Evolutionary conservation across 1,284 basidiomycete genomes (phyloP), one percentile per base, ranked within the genome.

Genomic region (Leccinum cinnamomeum): DNA sequence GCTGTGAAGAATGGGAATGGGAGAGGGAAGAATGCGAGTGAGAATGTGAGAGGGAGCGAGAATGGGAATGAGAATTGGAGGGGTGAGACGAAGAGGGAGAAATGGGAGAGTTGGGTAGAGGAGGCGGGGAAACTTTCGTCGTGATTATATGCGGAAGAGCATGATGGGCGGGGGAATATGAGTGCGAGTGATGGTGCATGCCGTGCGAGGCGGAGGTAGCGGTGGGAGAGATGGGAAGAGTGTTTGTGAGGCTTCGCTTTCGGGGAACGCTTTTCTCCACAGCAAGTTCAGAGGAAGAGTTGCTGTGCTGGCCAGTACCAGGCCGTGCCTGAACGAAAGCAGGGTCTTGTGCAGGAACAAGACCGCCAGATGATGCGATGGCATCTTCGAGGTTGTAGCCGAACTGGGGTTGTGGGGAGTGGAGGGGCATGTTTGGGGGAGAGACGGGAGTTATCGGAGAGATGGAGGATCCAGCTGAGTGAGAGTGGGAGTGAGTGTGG

Each of bases 231-330:
- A 58, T 39, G 48, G 71, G 66, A 23, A 77, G 76, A 7, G 80
- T 75, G 64, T 79, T 80, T 3, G 85, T 84, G 70, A 88, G 85
- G 70, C 83, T 85, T 61, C 87, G 79, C 74, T 89, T 89, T 53
- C 85, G 78, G 2, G 84, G 82, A 14, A 85, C 78, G 59, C 76
- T 80, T 67, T 83, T 83, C 66, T 81, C 79, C 30, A 72, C 66
- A 1, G 54, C 60, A 50, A 75, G 66, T 11, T 75, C 72, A n/a
- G 78, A 77, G 12, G 79, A 77, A 25, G 80, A 76, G 16, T 78
- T 72, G 66, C 74, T 46, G 28, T 64, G 66, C 0, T 68, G 65
- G 2, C 64, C 61, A 5, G 72, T 69, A 33, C 68, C 72, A 41
- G 73, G 71, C 1, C 74, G 63, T 41, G 64, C 63, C 56, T 70